These are phyloP conservation scores for Pseudocercospora ulei DNA, from an alignment of 2,329 filamentous ascomycete species.

Conservation along the genomic window DNA sequence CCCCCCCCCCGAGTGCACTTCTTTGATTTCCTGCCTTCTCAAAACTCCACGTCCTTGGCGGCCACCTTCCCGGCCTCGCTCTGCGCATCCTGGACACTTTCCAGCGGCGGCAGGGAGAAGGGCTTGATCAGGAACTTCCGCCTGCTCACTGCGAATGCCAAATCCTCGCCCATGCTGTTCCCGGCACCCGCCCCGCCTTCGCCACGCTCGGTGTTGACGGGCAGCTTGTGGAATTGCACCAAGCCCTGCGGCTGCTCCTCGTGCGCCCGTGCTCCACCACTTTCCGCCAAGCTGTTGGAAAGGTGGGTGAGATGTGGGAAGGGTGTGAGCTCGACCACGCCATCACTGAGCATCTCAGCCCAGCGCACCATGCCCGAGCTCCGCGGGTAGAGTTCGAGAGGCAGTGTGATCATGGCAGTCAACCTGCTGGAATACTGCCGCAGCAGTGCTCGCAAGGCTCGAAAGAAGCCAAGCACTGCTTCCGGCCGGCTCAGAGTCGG, in stretches of 20 bases:
- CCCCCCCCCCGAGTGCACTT: no score
- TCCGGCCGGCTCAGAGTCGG: slow-evolving; percentile 59
- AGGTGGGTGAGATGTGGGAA: slow-evolving; percentile 55
- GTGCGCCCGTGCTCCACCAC: slow-evolving; percentile 45
- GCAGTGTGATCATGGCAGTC: slow-evolving; percentile 65
- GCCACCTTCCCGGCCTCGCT: slow-evolving; percentile 43
- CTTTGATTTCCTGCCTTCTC: slow-evolving; percentile 24
- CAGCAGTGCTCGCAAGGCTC: slow-evolving; percentile 64
- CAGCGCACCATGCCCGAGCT: slow-evolving; percentile 66
- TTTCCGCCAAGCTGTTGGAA: slow-evolving; percentile 38
- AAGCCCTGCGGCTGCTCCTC: slow-evolving; percentile 79
- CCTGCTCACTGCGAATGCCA: slow-evolving; percentile 81
- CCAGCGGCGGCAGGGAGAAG: slow-evolving; percentile 78
- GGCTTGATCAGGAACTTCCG: slow-evolving; percentile 76
- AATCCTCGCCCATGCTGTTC: slow-evolving; percentile 61
- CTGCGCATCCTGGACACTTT: slow-evolving; percentile 59
- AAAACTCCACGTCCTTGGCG: slow-evolving; percentile 69
- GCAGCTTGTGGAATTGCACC: slow-evolving; percentile 70
- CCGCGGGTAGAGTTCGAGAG: slow-evolving; percentile 69
- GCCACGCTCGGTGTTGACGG: slow-evolving; percentile 78
- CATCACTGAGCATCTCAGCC: slow-evolving; percentile 76
- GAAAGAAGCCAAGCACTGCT: slow-evolving; percentile 69
- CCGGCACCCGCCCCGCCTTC: slow-evolving; percentile 61
- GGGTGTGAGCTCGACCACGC: slow-evolving; percentile 71
- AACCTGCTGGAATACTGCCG: slow-evolving; percentile 56